Percentiles rank a stretch among this genome's conserved stretches.
phyloP scores from a whole-genome alignment of 1,284 basidiomycete genomes.

The Schizopora paradoxa region DNA sequence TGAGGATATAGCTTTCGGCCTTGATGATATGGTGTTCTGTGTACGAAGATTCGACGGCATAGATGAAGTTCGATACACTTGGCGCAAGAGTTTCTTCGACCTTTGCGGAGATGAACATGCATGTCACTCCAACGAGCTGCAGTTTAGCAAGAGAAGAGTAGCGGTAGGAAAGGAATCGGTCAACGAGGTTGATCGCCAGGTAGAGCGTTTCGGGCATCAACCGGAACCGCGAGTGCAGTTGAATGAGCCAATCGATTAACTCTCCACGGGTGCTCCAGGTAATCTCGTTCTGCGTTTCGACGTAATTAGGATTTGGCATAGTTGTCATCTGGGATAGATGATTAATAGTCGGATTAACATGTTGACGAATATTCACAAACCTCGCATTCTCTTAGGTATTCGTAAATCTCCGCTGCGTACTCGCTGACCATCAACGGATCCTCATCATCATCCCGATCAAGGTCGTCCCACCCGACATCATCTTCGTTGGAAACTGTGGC shows the following conservation, averaged over 20 bases:
- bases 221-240: conserved; percentile 92
- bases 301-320: conserved; percentile 86
- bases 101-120: conserved; percentile 91
- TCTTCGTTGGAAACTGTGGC: conserved; percentile 46
- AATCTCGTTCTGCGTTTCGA: conserved; percentile 86
- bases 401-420: conserved; percentile 92
- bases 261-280: conserved; percentile 94
- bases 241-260: conserved; percentile 95
- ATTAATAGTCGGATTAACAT: conserved; percentile 9
- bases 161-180: conserved; percentile 90
- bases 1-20: conserved; percentile 91
- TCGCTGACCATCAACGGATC: conserved; percentile 97
- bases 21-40: conserved; percentile 85
- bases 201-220: conserved; percentile 95
- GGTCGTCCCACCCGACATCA: conserved; percentile 73
- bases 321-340: conserved; percentile 54
- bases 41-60: conserved; percentile 87
- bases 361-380: conserved; percentile 31
- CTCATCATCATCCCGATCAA: conserved; percentile 90
- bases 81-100: conserved; percentile 96
- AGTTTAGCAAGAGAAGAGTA: conserved; percentile 90
- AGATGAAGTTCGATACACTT: conserved; percentile 81
- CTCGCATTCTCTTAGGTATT: conserved; percentile 81
- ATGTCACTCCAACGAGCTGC: conserved; percentile 92
- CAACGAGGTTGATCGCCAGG: conserved; percentile 92